Percentiles rank a stretch among this genome's conserved stretches.
These are phyloP conservation scores for Euryodendron excelsum DNA, from an alignment of 148 eudicot species.

Conservation along the genomic window DNA sequence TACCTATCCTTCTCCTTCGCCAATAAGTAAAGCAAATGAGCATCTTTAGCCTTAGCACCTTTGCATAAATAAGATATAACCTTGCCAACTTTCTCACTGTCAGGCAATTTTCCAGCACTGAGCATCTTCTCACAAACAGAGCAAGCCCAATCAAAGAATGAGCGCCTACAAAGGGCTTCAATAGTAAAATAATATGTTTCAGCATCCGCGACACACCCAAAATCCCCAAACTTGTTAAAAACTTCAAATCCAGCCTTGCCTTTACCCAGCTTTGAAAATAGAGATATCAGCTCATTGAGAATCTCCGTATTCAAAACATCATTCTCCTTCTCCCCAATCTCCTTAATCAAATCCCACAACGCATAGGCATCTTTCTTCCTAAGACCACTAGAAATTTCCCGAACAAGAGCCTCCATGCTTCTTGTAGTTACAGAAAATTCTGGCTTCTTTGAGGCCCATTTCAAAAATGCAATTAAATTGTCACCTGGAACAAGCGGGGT, in stretches of 20 bases:
- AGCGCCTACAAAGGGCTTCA: slow-evolving; percentile 64
- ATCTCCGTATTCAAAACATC: slow-evolving; percentile 42
- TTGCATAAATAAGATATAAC: slow-evolving; percentile 60
- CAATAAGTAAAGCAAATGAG: slow-evolving; percentile 56
- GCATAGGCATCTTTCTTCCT: slow-evolving; percentile 48
- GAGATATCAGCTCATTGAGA: slow-evolving; percentile 61
- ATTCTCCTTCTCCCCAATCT: slow-evolving; percentile 49
- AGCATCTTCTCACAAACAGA: slow-evolving; percentile 68
- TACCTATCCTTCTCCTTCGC: slow-evolving; percentile 45
- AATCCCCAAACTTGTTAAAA: slow-evolving; percentile 67
- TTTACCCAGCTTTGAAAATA: slow-evolving; percentile 57
- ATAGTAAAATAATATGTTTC: slow-evolving; percentile 69
- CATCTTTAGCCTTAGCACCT: slow-evolving; percentile 51
- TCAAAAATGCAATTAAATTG: slow-evolving; percentile 56
- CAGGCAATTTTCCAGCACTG: slow-evolving; percentile 51
- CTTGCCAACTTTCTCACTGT: slow-evolving; percentile 55
- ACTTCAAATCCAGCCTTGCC: slow-evolving; percentile 76
- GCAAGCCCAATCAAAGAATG: slow-evolving; percentile 58
- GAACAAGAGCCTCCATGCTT: slow-evolving; percentile 43
- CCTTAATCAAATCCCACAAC: slow-evolving; percentile 76
- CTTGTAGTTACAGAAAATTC: slow-evolving; percentile 29
- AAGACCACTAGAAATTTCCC: slow-evolving; percentile 30
- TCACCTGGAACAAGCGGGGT: slow-evolving; percentile 54
- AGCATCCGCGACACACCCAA: slow-evolving; percentile 52
- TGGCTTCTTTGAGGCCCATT: slow-evolving; percentile 46